phyloP scores from a whole-genome alignment of 306 rosid genomes.

The Castanea sativa region DNA sequence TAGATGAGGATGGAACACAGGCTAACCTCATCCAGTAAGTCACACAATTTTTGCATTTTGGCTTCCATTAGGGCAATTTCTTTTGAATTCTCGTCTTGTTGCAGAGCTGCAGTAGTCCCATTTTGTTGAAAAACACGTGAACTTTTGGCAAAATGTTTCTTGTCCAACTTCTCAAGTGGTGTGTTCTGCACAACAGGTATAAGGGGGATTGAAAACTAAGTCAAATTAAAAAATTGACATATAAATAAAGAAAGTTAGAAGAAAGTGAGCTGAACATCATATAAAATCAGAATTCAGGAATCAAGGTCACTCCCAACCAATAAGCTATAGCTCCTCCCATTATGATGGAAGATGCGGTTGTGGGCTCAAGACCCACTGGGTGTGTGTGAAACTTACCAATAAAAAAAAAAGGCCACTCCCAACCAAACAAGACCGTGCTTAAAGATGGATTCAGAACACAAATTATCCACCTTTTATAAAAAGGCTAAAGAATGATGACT shows the following conservation, averaged over 20 bases:
- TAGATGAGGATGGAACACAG: conserved; percentile 11
- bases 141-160: conserved; percentile 82
- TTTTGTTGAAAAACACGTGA: conserved; percentile 48
- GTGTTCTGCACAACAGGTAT: conserved; percentile 54
- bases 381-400: no score
- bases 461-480: not conserved
- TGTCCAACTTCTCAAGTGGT: conserved; percentile 83
- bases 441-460: not conserved
- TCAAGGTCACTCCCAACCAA: conserved; percentile 14
- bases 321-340: not conserved
- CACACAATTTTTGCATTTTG: conserved; percentile 65
- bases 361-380: no score
- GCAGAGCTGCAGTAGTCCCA: conserved; percentile 48
- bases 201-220: conserved; percentile 12
- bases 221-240: not conserved
- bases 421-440: not conserved
- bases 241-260: conserved; percentile 9
- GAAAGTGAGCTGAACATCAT: conserved; percentile 11
- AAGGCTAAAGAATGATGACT: not conserved
- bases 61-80: conserved; percentile 80
- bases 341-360: no score
- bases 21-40: conserved; percentile 72
- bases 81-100: conserved; percentile 52
- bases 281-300: not conserved
- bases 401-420: not conserved